phyloP scores from a whole-genome alignment of 306 rosid genomes.

The Gynostemma pentaphyllum region DNA sequence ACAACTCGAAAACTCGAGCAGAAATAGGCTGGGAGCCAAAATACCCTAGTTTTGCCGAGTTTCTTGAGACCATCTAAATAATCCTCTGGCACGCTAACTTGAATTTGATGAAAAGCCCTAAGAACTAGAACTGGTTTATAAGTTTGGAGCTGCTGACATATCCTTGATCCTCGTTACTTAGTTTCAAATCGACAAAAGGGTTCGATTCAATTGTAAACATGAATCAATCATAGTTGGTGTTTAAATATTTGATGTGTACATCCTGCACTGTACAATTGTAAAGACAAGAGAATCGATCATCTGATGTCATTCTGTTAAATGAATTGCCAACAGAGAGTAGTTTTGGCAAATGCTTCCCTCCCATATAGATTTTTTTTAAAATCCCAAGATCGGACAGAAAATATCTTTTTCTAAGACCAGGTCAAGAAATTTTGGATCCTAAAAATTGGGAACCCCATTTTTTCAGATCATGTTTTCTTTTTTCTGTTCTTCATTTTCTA shows the following conservation, averaged over 20 bases:
- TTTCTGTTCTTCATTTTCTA: too few species aligned
- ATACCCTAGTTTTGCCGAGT: conserved; percentile 62
- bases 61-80: conserved; percentile 46
- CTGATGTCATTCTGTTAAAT: background rate
- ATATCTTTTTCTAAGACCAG: too few species aligned
- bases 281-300: conserved; percentile 6
- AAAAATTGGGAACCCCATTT: too few species aligned
- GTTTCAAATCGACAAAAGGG: background rate
- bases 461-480: too few species aligned
- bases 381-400: too few species aligned
- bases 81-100: background rate
- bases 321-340: background rate
- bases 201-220: background rate
- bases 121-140: background rate
- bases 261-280: background rate
- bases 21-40: conserved; percentile 92
- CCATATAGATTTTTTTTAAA: too few species aligned
- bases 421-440: too few species aligned
- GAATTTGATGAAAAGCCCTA: background rate
- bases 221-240: background rate
- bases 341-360: background rate
- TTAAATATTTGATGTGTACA: background rate
- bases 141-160: background rate
- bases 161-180: background rate
- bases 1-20: conserved; percentile 67